Conservation (phyloP, 1,284 basidiomycete species). For the Clitocybe nebularis region DNA sequence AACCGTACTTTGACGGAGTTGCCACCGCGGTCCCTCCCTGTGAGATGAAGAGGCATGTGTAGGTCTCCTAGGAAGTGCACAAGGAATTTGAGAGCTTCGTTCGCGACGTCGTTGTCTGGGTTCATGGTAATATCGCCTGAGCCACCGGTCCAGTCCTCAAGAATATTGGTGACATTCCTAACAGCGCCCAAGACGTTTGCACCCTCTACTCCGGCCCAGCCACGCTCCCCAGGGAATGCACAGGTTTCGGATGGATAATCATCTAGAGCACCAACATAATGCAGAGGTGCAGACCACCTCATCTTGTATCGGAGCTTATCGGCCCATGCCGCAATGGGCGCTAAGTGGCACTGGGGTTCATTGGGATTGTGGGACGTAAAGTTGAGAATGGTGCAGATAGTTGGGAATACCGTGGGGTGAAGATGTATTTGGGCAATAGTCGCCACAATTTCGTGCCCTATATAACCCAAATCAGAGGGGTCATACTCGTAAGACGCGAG, state of each 20-base stretch:
- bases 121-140: too few species aligned
- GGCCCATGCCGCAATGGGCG: constrained; percentile 85
- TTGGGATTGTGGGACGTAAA: constrained; percentile 34
- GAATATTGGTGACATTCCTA: constrained; percentile 64
- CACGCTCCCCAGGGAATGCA: constrained; percentile 70
- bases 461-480: background rate
- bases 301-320: constrained; percentile 64
- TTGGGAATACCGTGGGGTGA: constrained; percentile 66
- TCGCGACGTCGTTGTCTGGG: constrained; percentile 32
- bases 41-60: constrained; percentile 89
- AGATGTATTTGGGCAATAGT: constrained; percentile 92
- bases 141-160: constrained; percentile 48
- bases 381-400: constrained; percentile 70
- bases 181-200: constrained; percentile 76
- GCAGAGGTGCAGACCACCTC: constrained; percentile 66
- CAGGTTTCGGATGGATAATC: constrained; percentile 80
- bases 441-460: constrained; percentile 88
- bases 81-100: constrained; percentile 83
- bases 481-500: background rate
- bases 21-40: constrained; percentile 81
- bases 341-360: constrained; percentile 63
- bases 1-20: constrained; percentile 74
- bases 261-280: constrained; percentile 71
- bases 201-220: constrained; percentile 69
- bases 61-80: constrained; percentile 90